Base-by-base conservation (phyloP, 2,329 filamentous ascomycete species). In the Sporothrix schenckii region DNA sequence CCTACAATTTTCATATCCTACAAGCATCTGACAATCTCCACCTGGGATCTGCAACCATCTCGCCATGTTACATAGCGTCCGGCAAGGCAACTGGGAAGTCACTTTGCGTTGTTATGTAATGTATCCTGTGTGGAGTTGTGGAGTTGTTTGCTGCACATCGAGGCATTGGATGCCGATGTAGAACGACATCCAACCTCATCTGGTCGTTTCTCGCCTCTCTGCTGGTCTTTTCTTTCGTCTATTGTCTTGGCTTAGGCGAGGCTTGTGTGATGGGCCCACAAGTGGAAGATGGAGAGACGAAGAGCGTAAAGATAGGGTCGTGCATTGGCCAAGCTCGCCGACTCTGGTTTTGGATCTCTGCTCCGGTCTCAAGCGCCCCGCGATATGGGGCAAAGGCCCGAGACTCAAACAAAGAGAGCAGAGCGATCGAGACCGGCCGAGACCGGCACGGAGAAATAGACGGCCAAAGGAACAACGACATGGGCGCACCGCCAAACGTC, bases 1-100 rank as follows among this genome's bases (percentile, higher is more conserved):
- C 27, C 27, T 30, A 30, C 27, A 30, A 2, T 4, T 30, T 30
- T 30, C 27, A 30, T 30, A 30, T 30, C 27, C 27, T 30, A 4
- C 27, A 30, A 30, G 3, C 13, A 60, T 34, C 34, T 7, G 16
- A 4, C 4, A 19, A 41, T 39, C 14, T 58, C 54, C 54, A 58
- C 54, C 50, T 58, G 34, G 24, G 54, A 58, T 58, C 54, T 39
- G 27, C 54, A 58, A 30, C 54, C 54, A 58, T 58, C 30, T 34
- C 54, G 34, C n/a, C 16, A 58, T 58, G 27, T 58, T 39, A 58
- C 30, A 58, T 58, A 30, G 54, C 30, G 10, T 54, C 27, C 27
- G 49, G 3, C 49, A n/a, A 50, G 49, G 49, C 16, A 21, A 14
- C 34, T 9, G 7, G 1, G 5, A 34, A 7, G 34, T 6, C 34